Base-by-base conservation (phyloP, 2,329 filamentous ascomycete species). In the Trichoderma sp. region DNA sequence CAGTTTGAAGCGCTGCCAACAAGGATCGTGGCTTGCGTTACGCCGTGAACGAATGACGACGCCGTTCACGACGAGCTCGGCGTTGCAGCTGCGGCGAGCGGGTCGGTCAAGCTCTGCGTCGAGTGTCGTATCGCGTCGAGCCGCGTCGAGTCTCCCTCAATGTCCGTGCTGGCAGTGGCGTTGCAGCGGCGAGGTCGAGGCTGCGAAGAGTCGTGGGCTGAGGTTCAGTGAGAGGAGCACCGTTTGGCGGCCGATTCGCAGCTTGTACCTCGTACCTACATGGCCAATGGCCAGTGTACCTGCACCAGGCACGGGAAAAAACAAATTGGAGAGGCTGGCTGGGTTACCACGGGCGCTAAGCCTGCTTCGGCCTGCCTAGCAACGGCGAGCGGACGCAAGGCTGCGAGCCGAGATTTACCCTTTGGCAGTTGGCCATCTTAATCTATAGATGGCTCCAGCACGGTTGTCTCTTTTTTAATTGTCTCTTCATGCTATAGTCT, bases 321-420 rank as follows among this genome's bases (percentile, higher is more conserved):
- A 66, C 37, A 66, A 69, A 69, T 26, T 43, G 18, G 52, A 55
- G 67, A 65, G 66, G 66, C 58, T 68, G 66, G 66, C 58, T 51
- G 51, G 65, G 34, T 32, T 37, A 32, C 34, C 43, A 30, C 13
- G 3, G 39, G 43, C 51, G 37, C 43, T 51, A 64, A 43, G 39
- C 56, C 54, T 13, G 37, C 30, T 39, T 43, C n/a, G 21, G 64
- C 5, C 28, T 52, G 52, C 43, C 61, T 37, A 58, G 61, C 52
- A 66, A 66, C 61, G 37, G 26, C 46, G 51, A 18, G 24, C 21
- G 18, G 28, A 34, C 26, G 52, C 52, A 55, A 55, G 52, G 52
- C 52, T 55, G 28, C 24, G 34, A 8, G 32, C 56, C 56, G 56
- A 43, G 10, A 21, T 59, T 59, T 59, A 59, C 6, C 56, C 56